Evolutionary conservation across 495 filamentous ascomycete species (phyloP).

Genomic region (Xylaria venustula): DNA sequence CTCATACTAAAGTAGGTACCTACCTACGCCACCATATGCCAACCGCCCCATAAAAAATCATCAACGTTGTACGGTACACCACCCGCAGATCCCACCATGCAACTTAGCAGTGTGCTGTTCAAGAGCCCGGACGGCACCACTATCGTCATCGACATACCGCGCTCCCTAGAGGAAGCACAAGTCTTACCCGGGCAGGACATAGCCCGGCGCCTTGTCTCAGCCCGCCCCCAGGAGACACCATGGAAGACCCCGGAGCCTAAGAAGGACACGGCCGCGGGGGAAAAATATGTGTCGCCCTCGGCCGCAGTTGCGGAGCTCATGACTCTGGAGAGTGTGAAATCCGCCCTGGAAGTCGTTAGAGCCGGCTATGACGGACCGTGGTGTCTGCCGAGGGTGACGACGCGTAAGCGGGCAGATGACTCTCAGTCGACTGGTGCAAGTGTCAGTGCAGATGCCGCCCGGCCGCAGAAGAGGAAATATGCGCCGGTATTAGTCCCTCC

Average conservation of each 20-base stretch:
- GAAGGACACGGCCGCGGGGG: slow-evolving; percentile 10
- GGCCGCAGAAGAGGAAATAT: slow-evolving; percentile 22
- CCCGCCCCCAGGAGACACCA: slow-evolving; percentile 32
- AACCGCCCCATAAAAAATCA: background rate
- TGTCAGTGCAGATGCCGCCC: slow-evolving; percentile 3
- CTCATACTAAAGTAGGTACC: no score
- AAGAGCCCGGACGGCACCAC: slow-evolving; percentile 33
- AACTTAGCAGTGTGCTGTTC: slow-evolving; percentile 43
- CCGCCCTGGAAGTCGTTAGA: slow-evolving; percentile 38
- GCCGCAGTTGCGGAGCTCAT: slow-evolving; percentile 47
- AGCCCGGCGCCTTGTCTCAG: slow-evolving; percentile 35
- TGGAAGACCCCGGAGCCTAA: slow-evolving; percentile 48
- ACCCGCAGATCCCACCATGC: slow-evolving; percentile 5
- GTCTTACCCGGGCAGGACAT: slow-evolving; percentile 28
- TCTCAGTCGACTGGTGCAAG: background rate
- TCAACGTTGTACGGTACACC: no score
- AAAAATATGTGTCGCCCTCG: slow-evolving; percentile 21
- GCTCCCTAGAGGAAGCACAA: slow-evolving; percentile 48
- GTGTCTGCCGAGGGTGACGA: slow-evolving; percentile 40
- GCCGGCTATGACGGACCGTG: slow-evolving; percentile 40
- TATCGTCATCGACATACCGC: slow-evolving; percentile 44
- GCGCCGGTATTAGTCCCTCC: background rate
- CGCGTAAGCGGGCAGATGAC: background rate
- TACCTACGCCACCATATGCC: background rate
- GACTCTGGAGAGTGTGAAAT: slow-evolving; percentile 39